Evolutionary conservation across 441 rosid genomes (phyloP), one percentile per base, ranked within the genome.

Genomic region (Adansonia grandidieri): DNA sequence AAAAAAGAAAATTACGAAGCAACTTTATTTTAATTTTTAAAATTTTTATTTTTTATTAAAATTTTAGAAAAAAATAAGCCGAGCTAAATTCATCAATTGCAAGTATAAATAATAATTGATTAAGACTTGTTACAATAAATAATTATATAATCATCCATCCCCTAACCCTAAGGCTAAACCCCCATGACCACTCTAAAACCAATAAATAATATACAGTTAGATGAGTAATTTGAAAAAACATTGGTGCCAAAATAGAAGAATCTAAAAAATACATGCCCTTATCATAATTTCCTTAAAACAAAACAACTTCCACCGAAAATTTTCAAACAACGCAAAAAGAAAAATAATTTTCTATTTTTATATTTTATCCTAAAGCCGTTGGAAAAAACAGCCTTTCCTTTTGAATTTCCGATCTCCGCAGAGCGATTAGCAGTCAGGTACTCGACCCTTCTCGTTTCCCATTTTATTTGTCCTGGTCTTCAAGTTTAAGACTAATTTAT

Each of bases 321-420:
- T 48, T 63, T 60, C 77, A 28, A 62, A 74, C 57, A 65, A 24
- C 32, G 44, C 70, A 14, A 75, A 28, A 28, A 2, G 32, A 28
- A 28, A 28, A 28, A 2, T 5, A 15, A 15, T 22, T 44, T 58
- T 74, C 7, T 20, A 14, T 75, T 14, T 61, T 5, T 15, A 28
- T 28, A 62, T 28, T 11, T 32, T 71, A 53, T 71, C 75, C 57
- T 28, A 75, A 48, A 61, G 78, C 50, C 28, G 5, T 28, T 3
- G n/a, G n/a, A 61, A n/a, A 6, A 6, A 11, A 48, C 5, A 73
- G 32, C 1, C 50, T 15, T 47, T 51, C 1, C 50, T 15, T 47
- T 51, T 75, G 61, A 48, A 75, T 75, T 75, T 20, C 50, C 78
- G 71, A 75, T 75, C 78, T 62, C 61, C 42, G 71, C 78, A 48